These are phyloP conservation scores for Amphicarpaea edgeworthii DNA, from an alignment of 306 rosid genomes.

Conservation along the genomic window DNA sequence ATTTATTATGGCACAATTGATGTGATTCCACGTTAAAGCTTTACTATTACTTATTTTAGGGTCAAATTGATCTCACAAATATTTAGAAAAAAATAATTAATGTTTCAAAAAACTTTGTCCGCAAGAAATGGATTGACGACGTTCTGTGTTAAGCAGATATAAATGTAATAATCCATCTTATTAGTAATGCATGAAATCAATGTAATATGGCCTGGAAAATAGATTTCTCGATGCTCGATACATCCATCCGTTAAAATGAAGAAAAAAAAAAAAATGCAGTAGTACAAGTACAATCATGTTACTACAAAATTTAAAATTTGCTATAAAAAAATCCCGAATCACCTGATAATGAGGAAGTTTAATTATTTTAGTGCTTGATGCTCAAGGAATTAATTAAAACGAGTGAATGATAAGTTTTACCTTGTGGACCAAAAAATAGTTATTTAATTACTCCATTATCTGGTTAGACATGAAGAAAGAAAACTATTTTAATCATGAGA, in stretches of 20 bases:
- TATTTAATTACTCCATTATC: neutral
- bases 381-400: slow-evolving; percentile 2
- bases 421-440: neutral
- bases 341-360: neutral
- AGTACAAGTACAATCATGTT: neutral
- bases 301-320: neutral
- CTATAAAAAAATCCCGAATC: neutral
- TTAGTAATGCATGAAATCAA: neutral
- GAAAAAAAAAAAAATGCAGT: too few species aligned
- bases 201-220: too few species aligned
- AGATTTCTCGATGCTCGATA: neutral
- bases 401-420: neutral
- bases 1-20: neutral
- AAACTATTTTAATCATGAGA: neutral
- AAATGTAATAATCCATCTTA: neutral
- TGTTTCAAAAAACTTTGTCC: neutral
- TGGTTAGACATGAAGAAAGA: neutral
- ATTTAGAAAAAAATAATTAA: neutral
- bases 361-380: neutral
- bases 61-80: neutral
- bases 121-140: neutral
- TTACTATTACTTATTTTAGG: neutral
- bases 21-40: neutral
- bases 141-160: neutral
- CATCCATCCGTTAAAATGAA: neutral